Evolutionary conservation across 495 filamentous ascomycete genomes (phyloP).

Genomic region (Parathielavia hyrcaniae): DNA sequence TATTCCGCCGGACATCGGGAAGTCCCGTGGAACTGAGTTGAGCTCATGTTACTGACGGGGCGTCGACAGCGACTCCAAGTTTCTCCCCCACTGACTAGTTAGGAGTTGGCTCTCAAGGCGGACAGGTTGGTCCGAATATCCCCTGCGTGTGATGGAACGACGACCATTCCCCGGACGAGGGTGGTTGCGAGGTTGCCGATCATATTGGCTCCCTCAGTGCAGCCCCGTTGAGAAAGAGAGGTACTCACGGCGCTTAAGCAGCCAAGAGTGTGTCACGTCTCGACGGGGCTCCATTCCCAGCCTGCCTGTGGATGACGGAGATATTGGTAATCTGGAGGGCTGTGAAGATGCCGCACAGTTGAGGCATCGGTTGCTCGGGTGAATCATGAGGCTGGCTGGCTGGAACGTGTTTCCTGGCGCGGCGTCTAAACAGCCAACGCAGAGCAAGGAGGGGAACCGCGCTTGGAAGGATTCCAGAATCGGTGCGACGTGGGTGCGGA

Average conservation of each 20-base stretch:
- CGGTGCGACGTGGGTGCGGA: neutral
- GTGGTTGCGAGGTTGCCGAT: slow-evolving; percentile 7
- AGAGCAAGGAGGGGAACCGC: neutral
- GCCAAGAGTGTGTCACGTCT: neutral
- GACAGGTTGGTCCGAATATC: neutral
- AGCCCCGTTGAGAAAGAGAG: neutral
- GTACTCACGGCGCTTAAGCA: slow-evolving; percentile 1
- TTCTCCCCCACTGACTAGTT: neutral
- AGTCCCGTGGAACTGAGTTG: too few species aligned
- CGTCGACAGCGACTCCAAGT: neutral
- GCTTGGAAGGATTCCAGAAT: slow-evolving; percentile 9
- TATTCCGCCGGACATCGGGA: too few species aligned
- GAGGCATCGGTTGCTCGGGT: neutral
- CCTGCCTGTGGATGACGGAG: neutral
- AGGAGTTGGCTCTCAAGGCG: neutral
- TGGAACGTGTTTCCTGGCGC: neutral
- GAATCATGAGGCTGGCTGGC: neutral
- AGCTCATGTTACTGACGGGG: neutral
- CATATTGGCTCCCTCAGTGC: neutral
- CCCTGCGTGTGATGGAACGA: neutral
- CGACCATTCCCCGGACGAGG: neutral
- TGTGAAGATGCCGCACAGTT: neutral
- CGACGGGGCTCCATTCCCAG: neutral
- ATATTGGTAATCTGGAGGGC: slow-evolving; percentile 5
- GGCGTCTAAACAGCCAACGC: slow-evolving; percentile 2